Conservation (phyloP, 1,284 basidiomycete species). For the Heterobasidion occidentale region DNA sequence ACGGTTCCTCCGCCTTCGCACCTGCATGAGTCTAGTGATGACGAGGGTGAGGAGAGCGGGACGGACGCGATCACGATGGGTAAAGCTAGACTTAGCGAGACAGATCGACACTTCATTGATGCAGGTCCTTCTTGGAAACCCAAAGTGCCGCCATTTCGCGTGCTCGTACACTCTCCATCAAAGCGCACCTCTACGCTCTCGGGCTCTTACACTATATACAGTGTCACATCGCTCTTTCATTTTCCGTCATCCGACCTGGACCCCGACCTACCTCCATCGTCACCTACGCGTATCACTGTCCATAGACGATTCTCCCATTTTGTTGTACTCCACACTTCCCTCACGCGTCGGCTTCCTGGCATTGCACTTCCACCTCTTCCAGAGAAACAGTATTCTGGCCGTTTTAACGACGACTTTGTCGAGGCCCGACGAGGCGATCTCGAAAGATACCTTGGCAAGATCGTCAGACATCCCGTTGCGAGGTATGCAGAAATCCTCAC, state of each 20-base stretch:
- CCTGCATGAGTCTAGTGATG: constrained; percentile 25
- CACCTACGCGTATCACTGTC: constrained; percentile 58
- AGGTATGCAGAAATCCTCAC: constrained; percentile 76
- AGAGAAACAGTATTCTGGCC: constrained; percentile 74
- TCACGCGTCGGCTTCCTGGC: constrained; percentile 61
- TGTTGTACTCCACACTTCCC: constrained; percentile 63
- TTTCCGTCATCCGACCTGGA: constrained; percentile 21
- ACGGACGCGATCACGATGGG: constrained; percentile 3
- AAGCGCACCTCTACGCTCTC: constrained; percentile 60
- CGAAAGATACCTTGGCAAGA: constrained; percentile 64
- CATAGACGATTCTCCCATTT: constrained; percentile 82
- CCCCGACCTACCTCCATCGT: constrained; percentile 14
- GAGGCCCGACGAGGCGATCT: constrained; percentile 76
- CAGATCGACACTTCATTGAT: constrained; percentile 67
- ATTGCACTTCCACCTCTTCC: constrained; percentile 76
- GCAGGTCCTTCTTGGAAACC: constrained; percentile 68
- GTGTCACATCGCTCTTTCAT: constrained; percentile 67
- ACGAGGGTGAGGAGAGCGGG: constrained; percentile 25
- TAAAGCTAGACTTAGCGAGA: constrained; percentile 24
- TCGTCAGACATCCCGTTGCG: constrained; percentile 73
- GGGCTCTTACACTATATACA: constrained; percentile 71
- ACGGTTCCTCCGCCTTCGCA: constrained; percentile 8
- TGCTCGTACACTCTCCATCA: constrained; percentile 74
- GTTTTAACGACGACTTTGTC: constrained; percentile 76
- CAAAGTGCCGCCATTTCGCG: constrained; percentile 62